A percentile compares a stretch with the other conserved stretches of the same genome.
phyloP scores from a whole-genome alignment of 306 rosid genomes.

The Vigna hirtella region DNA sequence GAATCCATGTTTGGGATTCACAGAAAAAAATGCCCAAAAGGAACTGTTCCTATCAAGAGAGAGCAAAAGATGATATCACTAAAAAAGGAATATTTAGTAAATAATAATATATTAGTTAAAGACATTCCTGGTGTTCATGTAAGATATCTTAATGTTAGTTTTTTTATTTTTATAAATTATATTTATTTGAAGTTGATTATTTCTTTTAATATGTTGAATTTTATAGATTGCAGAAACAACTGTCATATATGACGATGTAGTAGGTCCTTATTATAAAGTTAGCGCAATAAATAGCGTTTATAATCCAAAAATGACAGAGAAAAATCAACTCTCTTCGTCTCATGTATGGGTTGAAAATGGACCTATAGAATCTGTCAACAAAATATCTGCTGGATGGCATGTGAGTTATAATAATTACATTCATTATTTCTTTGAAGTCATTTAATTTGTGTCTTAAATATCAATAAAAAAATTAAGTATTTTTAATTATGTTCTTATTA shows the following conservation, averaged over 20 bases:
- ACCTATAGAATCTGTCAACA: background rate
- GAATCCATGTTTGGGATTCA: too few species aligned
- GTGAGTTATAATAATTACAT: conserved; percentile 24
- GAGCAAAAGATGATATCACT: background rate
- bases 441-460: background rate
- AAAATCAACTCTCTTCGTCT: background rate
- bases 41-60: background rate
- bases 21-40: too few species aligned
- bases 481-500: too few species aligned
- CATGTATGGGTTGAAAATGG: conserved; percentile 20
- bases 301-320: background rate
- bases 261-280: background rate
- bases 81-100: background rate
- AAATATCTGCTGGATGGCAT: conserved; percentile 11
- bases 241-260: rapidly evolving
- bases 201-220: background rate
- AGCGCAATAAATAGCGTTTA: background rate
- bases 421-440: background rate
- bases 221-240: background rate
- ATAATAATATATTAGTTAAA: background rate
- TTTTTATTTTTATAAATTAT: background rate
- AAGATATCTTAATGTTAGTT: background rate
- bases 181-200: background rate
- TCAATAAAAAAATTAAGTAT: too few species aligned
- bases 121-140: background rate